Percentiles rank a stretch among this genome's conserved stretches.
Conservation (phyloP, 2,329 filamentous ascomycete genomes). For the Clonostachys byssicola region DNA sequence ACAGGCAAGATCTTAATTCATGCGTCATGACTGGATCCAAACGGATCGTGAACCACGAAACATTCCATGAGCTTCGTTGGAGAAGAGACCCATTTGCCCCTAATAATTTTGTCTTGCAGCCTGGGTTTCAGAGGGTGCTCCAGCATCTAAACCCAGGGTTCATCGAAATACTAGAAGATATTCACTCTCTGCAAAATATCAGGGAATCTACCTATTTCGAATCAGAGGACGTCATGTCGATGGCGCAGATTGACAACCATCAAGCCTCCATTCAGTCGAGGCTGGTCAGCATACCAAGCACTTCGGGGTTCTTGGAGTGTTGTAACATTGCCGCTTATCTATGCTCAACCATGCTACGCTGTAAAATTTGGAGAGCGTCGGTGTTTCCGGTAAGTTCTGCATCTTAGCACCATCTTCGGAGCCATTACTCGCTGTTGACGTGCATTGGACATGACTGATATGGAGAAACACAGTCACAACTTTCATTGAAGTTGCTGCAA, state of each 20-base stretch:
- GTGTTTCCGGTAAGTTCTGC: slow-evolving; percentile 28
- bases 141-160: slow-evolving; percentile 20
- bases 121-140: background rate
- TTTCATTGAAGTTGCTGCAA: slow-evolving; percentile 21
- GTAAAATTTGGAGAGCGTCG: slow-evolving; percentile 29
- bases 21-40: slow-evolving; percentile 28
- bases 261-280: slow-evolving; percentile 35
- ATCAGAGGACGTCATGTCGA: slow-evolving; percentile 11
- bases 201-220: slow-evolving; percentile 17
- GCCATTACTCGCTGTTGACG: too few relatives aligned
- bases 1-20: slow-evolving; percentile 37
- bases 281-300: slow-evolving; percentile 15
- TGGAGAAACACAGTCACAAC: slow-evolving; percentile 13
- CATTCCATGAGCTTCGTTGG: slow-evolving; percentile 34
- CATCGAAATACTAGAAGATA: slow-evolving; percentile 27
- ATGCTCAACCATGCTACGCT: slow-evolving; percentile 31
- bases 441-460: background rate
- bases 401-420: background rate
- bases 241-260: slow-evolving; percentile 30
- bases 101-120: slow-evolving; percentile 15
- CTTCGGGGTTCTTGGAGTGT: slow-evolving; percentile 17
- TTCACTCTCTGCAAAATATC: slow-evolving; percentile 30
- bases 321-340: slow-evolving; percentile 33
- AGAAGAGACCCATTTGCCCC: slow-evolving; percentile 21
- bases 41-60: slow-evolving; percentile 31